Percentiles rank a stretch among this genome's conserved stretches.
These are phyloP conservation scores for Monoraphidium neglectum DNA, from an alignment of 139 green algal species.

Conservation along the genomic window DNA sequence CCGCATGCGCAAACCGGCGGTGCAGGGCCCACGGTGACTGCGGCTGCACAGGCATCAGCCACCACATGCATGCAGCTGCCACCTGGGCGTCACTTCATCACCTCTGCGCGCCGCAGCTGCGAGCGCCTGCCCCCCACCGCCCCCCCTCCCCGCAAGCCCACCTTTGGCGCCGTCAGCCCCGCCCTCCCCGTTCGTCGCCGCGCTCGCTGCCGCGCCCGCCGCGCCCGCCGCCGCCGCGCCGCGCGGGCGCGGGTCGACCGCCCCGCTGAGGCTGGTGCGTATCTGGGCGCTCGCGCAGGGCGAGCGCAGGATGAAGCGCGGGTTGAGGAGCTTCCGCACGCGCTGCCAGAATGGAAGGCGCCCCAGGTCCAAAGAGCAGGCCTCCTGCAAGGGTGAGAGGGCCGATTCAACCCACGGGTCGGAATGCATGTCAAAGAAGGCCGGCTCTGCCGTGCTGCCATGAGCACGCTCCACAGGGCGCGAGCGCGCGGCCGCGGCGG, in stretches of 20 bases:
- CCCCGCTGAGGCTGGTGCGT: too few relatives aligned
- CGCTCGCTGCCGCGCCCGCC: too few relatives aligned
- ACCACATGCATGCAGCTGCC: not conserved
- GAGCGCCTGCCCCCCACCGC: too few relatives aligned
- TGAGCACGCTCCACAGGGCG: too few relatives aligned
- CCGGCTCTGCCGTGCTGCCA: not conserved
- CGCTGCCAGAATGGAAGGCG: not conserved
- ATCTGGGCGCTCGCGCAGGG: too few relatives aligned
- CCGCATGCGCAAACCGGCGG: not conserved
- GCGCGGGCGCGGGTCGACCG: too few relatives aligned
- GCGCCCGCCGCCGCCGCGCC: too few relatives aligned
- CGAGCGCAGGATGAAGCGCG: not conserved
- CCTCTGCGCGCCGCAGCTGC: too few relatives aligned
- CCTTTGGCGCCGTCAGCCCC: too few relatives aligned
- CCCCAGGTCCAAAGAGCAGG: conserved; percentile 4
- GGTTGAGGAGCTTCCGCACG: not conserved
- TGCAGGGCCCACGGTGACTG: not conserved
- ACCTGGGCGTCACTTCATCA: not conserved
- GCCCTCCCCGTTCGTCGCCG: too few relatives aligned
- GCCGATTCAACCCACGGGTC: not conserved
- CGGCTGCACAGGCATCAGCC: not conserved
- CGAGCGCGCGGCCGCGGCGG: too few relatives aligned
- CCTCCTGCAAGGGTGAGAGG: conserved; percentile 15
- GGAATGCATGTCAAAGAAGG: not conserved
- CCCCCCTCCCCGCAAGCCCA: too few relatives aligned